Base-by-base conservation (phyloP, 1,139 yeast genomes). In the Candida anutae region DNA sequence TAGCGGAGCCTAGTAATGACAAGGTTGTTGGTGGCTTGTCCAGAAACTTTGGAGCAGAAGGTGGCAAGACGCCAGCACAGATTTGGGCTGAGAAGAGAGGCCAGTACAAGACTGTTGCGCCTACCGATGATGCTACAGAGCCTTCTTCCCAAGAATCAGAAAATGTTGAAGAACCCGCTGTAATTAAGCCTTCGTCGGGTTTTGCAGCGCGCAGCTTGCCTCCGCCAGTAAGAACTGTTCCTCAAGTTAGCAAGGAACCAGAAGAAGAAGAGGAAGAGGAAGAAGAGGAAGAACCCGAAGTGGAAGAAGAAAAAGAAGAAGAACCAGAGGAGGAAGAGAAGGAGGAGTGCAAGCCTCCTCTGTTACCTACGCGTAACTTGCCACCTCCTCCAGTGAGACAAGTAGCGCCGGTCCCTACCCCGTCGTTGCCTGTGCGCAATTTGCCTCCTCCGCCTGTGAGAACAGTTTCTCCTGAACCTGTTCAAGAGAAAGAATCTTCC, bases 71-170 rank as follows among this genome's bases (percentile, higher is more conserved):
- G 4, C 96, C 97, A 17, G 95, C 95, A 21, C 96, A 87, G 55
- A 49, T 83, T 21, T 87, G 96, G 96, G 96, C 96, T 13, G 95
- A 84, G 53, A 84, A 77, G 63, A 78, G 79, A 51, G 90, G 83
- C 28, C 69, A 74, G 43, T 72, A 61, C 43, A 69, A 63, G 43
- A 62, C 63, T 22, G 74, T 67, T 25, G 40, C 58, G 15, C 40
- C 44, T 15, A 37, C 32, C 10, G 48, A 42, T 1, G 53, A 44
- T 11, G 26, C 35, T 21, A 34, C 30, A 16, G 26, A 29, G 16
- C 16, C 38, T 13, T 15, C 24, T 14, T 12, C 22, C 8, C 28
- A 29, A 13, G 37, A 27, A n/a, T 29, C 26, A 21, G 48, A 43
- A 10, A 8, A 17, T 10, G 24, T 40, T 40, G 31, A 46, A 8